Percentiles rank a stretch among this genome's conserved stretches.
Conservation (phyloP, 73 alveolate species). For the Paramecium sexaurelia region DNA sequence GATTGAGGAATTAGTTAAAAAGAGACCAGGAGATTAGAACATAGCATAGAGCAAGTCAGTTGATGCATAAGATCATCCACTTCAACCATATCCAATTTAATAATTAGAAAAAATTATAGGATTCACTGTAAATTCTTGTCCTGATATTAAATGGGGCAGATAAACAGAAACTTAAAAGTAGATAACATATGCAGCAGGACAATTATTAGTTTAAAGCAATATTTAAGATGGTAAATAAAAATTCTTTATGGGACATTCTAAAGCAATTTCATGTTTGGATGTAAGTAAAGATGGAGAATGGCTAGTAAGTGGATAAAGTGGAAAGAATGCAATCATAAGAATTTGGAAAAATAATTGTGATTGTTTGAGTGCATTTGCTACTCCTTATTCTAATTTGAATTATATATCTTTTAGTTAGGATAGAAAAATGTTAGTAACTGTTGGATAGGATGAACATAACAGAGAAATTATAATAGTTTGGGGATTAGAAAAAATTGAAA, state of each 20-base stretch:
- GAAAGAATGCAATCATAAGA: constrained; percentile 77
- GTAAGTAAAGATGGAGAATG: constrained; percentile 81
- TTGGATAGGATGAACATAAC: constrained; percentile 77
- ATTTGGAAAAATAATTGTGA: constrained; percentile 85
- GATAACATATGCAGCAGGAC: constrained; percentile 81
- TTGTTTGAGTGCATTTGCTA: constrained; percentile 73
- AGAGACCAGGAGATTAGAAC: constrained; percentile 18
- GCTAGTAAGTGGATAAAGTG: constrained; percentile 82
- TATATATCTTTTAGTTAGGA: constrained; percentile 78
- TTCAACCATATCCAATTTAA: constrained; percentile 80
- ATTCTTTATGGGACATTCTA: constrained; percentile 83
- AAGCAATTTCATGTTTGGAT: constrained; percentile 78
- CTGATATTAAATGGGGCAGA: constrained; percentile 81
- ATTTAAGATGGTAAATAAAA: constrained; percentile 73
- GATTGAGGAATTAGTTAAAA: constrained; percentile 56
- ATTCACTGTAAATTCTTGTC: constrained; percentile 72
- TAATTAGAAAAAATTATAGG: constrained; percentile 79
- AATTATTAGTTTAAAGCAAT: constrained; percentile 75
- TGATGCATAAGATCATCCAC: constrained; percentile 31
- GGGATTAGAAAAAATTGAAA: constrained; percentile 84
- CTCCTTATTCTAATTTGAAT: constrained; percentile 72
- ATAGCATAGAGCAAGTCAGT: not conserved
- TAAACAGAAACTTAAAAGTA: constrained; percentile 41
- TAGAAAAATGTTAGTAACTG: constrained; percentile 74
- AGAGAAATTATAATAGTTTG: constrained; percentile 86